Evolutionary conservation across 2,329 filamentous ascomycete genomes (phyloP), one percentile per base, ranked within the genome.

Genomic region (Didymella pomorum): DNA sequence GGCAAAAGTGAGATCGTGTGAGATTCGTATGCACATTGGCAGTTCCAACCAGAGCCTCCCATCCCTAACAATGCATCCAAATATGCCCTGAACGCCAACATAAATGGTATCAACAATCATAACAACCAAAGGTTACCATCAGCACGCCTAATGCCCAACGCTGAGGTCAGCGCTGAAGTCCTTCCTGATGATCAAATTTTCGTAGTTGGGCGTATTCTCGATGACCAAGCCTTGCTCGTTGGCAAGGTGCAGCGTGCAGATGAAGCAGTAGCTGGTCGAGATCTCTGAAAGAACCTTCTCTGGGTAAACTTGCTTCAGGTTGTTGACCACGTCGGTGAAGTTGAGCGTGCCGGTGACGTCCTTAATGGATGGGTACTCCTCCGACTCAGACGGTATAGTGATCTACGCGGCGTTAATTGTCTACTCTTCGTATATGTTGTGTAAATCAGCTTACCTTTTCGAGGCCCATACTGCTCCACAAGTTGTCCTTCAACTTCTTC

Each of bases 281-380:
- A 99, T 98, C 77, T 99, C 95, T 60, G 90, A 88, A 87, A 99
- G 91, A 60, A 88, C 87, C 66, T 91, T 84, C 76, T 91, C 90
- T 11, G 93, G 89, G 72, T 99, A 99, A 8, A 97, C 92, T 4
- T 83, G 79, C 74, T 96, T 91, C 45, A 99, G 81, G 61, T 89
- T 89, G 74, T 96, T 96, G 87, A 99, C 96, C 59, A 99, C 88
- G 20, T 89, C 83, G 0, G 93, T 98, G 78, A 99, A 99, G 69
- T 90, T 93, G 65, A 97, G 84, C 3, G 83, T 76, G 62, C 80
- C 79, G 52, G 81, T 73, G 14, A 85, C 83, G 33, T 83, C 78
- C 46, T 78, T 75, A 52, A 70, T 71, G 45, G 69, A 70, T 47
- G 71, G 70, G 65, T 76, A 66, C 18, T 62, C 43, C 23, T 67